phyloP scores from a whole-genome alignment of 345 rosid genomes.

The Corymbia maculata region DNA sequence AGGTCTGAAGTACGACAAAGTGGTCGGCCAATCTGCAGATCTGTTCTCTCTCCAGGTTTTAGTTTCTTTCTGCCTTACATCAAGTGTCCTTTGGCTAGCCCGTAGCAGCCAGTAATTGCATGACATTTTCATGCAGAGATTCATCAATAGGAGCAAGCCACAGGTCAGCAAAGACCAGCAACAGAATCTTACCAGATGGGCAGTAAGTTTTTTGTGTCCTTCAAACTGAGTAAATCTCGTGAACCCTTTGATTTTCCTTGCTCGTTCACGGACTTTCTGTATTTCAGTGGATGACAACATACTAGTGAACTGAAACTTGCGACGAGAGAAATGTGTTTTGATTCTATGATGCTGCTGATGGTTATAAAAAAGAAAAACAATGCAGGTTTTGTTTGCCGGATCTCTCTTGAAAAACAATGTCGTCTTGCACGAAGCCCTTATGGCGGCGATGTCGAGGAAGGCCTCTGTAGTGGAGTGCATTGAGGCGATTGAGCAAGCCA shows the following conservation, averaged over 20 bases:
- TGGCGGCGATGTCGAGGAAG: slow-evolving; percentile 68
- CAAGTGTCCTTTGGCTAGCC: background rate
- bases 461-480: slow-evolving; percentile 78
- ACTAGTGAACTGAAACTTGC: background rate
- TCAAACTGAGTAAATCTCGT: background rate
- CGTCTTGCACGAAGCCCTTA: slow-evolving; percentile 56
- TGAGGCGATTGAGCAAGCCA: slow-evolving; percentile 59
- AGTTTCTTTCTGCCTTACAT: background rate
- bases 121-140: slow-evolving; percentile 36
- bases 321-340: background rate
- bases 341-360: background rate
- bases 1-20: slow-evolving; percentile 84
- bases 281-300: background rate
- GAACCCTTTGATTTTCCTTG: background rate
- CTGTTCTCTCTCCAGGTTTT: slow-evolving; percentile 92
- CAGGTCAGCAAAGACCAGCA: slow-evolving; percentile 78
- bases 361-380: background rate
- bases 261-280: background rate
- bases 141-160: slow-evolving; percentile 81
- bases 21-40: slow-evolving; percentile 94
- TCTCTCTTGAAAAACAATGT: slow-evolving; percentile 80
- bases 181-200: slow-evolving; percentile 97
- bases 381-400: slow-evolving; percentile 75
- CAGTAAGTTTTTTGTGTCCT: slow-evolving; percentile 34
- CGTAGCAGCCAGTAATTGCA: background rate